These are phyloP conservation scores for Globisporangium parvum DNA, from an alignment of 352 stramenopile genomes.

Conservation along the genomic window DNA sequence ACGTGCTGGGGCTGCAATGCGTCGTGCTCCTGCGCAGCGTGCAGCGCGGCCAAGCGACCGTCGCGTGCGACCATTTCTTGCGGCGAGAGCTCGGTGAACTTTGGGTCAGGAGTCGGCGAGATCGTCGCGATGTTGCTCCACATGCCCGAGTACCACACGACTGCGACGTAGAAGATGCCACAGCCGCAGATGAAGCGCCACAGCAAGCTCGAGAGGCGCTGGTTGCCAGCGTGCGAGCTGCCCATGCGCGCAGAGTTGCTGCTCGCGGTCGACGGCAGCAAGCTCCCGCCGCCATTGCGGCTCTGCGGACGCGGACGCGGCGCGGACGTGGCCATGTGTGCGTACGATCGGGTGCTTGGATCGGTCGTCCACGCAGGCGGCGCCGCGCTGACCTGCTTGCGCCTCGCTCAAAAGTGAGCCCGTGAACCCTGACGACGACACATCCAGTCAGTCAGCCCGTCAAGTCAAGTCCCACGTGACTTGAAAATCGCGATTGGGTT, in stretches of 20 bases:
- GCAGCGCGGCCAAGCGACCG: background rate
- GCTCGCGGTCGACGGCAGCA: conserved; percentile 6
- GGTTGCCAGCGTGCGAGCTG: background rate
- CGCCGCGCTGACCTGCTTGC: too few species aligned
- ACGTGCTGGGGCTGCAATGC: background rate
- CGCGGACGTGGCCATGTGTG: background rate
- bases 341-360: too few species aligned
- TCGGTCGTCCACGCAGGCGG: too few species aligned
- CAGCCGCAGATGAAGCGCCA: conserved; percentile 18
- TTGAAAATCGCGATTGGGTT: too few species aligned
- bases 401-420: too few species aligned
- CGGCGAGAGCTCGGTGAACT: background rate
- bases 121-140: conserved; percentile 6
- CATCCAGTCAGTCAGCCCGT: too few species aligned
- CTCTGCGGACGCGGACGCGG: background rate
- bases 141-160: conserved; percentile 19
- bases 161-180: conserved; percentile 17
- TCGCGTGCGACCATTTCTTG: conserved; percentile 7
- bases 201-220: conserved; percentile 8
- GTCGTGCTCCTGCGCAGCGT: background rate
- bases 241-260: background rate
- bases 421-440: too few species aligned
- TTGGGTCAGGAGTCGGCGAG: background rate
- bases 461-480: too few species aligned
- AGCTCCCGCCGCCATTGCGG: background rate